Evolutionary conservation across 2,329 filamentous ascomycete genomes (phyloP).

Genomic region (Colletotrichum neosansevieriae): DNA sequence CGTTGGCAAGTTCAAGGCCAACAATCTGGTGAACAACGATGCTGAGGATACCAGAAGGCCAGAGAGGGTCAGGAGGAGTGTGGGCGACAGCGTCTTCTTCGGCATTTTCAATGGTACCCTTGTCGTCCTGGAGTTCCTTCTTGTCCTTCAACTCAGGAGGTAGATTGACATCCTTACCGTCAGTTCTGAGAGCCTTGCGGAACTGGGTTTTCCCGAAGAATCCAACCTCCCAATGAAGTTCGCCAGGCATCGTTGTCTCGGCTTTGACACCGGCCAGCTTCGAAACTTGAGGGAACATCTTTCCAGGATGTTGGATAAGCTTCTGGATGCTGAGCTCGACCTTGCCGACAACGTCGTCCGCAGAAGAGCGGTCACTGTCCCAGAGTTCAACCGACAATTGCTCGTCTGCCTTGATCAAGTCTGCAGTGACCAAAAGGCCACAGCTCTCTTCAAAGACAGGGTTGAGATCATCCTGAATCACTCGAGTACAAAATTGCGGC

Average conservation of each 20-base stretch:
- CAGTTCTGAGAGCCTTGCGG: slow-evolving; percentile 84
- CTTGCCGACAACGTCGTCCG: slow-evolving; percentile 95
- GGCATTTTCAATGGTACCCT: slow-evolving; percentile 78
- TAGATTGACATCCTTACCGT: slow-evolving; percentile 84
- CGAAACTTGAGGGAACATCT: slow-evolving; percentile 91
- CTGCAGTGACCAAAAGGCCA: slow-evolving; percentile 86
- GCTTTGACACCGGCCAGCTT: slow-evolving; percentile 86
- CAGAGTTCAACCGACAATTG: slow-evolving; percentile 93
- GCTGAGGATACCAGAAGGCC: slow-evolving; percentile 90
- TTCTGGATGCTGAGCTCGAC: slow-evolving; percentile 94
- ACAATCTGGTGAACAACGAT: slow-evolving; percentile 95
- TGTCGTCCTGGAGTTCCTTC: slow-evolving; percentile 87
- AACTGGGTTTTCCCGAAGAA: slow-evolving; percentile 94
- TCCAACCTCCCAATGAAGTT: slow-evolving; percentile 95
- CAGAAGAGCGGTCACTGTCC: slow-evolving; percentile 93
- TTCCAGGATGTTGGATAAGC: slow-evolving; percentile 92
- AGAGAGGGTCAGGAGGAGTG: slow-evolving; percentile 95
- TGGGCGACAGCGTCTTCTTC: slow-evolving; percentile 88
- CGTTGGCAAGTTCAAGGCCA: slow-evolving; percentile 90
- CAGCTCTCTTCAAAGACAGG: slow-evolving; percentile 92
- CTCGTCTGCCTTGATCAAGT: slow-evolving; percentile 93
- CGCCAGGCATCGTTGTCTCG: slow-evolving; percentile 89
- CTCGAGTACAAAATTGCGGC: slow-evolving; percentile 96
- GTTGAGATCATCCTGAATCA: slow-evolving; percentile 94
- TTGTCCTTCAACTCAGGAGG: slow-evolving; percentile 80